phyloP scores from a whole-genome alignment of 2,329 filamentous ascomycete species.

The Colletotrichum chlorophyti region DNA sequence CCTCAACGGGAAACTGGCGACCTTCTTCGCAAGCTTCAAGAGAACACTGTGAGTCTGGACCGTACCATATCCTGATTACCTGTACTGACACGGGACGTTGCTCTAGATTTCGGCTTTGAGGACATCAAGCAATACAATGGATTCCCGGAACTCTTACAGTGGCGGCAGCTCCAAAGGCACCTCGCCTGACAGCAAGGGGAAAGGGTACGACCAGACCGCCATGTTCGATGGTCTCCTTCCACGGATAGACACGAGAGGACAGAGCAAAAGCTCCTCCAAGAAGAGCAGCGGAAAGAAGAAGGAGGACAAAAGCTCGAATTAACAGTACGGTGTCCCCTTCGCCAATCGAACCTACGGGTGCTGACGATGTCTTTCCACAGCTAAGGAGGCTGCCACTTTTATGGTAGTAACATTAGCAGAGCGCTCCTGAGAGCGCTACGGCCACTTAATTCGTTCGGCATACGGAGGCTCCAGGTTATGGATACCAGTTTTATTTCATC shows the following conservation, averaged over 20 bases:
- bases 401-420: not conserved
- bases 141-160: slow-evolving; percentile 12
- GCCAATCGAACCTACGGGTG: not conserved
- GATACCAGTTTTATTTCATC: too few species aligned
- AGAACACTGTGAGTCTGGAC: slow-evolving; percentile 6
- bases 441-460: too few species aligned
- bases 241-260: slow-evolving; percentile 34
- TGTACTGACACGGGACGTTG: not conserved
- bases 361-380: slow-evolving; percentile 4
- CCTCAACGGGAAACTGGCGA: slow-evolving; percentile 5
- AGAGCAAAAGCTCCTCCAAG: slow-evolving; percentile 28
- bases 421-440: too few species aligned
- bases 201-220: slow-evolving; percentile 9
- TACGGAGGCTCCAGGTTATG: too few species aligned
- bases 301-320: slow-evolving; percentile 10
- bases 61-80: not conserved
- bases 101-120: slow-evolving; percentile 14
- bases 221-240: slow-evolving; percentile 33
- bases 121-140: slow-evolving; percentile 16
- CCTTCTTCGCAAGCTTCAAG: slow-evolving; percentile 25
- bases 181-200: slow-evolving; percentile 23
- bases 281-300: slow-evolving; percentile 26
- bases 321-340: slow-evolving; percentile 1
- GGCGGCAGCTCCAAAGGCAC: slow-evolving; percentile 28
- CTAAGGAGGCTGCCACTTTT: not conserved